Conservation (phyloP, 352 stramenopile genomes). For the Phytophthora idaei region DNA sequence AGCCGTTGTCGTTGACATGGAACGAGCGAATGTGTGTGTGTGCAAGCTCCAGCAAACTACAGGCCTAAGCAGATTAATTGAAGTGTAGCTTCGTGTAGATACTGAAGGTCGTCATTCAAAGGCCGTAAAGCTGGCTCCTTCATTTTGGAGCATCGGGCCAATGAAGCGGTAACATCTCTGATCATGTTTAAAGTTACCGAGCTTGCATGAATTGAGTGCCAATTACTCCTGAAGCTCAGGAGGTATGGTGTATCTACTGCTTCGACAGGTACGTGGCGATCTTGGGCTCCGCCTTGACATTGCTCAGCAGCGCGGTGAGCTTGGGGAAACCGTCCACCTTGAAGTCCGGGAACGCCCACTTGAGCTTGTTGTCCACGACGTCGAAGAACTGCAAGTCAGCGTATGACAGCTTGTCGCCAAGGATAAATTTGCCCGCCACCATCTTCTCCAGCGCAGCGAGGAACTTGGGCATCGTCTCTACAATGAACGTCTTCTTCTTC, state of each 20-base stretch:
- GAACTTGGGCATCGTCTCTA: conserved; percentile 43
- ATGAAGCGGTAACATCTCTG: too few relatives aligned
- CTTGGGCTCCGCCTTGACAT: conserved; percentile 44
- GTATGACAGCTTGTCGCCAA: conserved; percentile 46
- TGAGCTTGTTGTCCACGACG: conserved; percentile 46
- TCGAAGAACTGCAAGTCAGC: conserved; percentile 56
- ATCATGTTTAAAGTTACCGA: too few relatives aligned
- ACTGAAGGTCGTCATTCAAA: too few relatives aligned
- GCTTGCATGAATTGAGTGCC: too few relatives aligned
- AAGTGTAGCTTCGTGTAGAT: too few relatives aligned
- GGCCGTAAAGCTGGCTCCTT: too few relatives aligned
- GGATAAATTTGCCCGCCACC: conserved; percentile 58
- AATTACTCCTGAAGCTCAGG: too few relatives aligned
- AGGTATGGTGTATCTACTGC: conserved; percentile 9
- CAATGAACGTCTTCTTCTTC: conserved; percentile 47
- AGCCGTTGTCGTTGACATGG: too few relatives aligned
- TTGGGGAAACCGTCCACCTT: conserved; percentile 47
- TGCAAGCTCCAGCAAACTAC: too few relatives aligned
- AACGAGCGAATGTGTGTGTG: too few relatives aligned
- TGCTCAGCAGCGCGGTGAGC: conserved; percentile 42
- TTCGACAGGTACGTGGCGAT: conserved; percentile 53
- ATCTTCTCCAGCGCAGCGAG: conserved; percentile 48
- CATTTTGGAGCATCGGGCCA: too few relatives aligned
- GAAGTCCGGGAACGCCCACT: conserved; percentile 30
- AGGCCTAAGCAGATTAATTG: too few relatives aligned